phyloP scores from a whole-genome alignment of 2,329 filamentous ascomycete species.

The Neofusicoccum ribis region DNA sequence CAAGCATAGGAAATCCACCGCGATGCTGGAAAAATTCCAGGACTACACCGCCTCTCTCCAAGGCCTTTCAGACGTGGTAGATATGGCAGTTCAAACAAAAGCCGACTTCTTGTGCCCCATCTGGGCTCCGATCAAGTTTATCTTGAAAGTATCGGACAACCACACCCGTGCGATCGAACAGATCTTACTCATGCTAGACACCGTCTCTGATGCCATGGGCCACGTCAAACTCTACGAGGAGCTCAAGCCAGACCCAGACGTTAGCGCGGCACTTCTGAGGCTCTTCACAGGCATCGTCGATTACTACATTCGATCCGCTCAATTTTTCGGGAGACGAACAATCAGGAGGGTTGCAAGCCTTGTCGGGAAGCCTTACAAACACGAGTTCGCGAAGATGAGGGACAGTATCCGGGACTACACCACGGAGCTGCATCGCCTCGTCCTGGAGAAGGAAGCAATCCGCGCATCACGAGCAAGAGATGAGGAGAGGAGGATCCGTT shows the following conservation, averaged over 20 bases:
- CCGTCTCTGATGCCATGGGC: background rate
- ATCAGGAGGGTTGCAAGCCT: background rate
- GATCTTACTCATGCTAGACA: background rate
- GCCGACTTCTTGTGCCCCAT: constrained; percentile 8
- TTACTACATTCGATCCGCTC: background rate
- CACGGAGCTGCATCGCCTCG: background rate
- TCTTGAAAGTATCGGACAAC: background rate
- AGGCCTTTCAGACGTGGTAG: constrained; percentile 1
- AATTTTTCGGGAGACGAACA: background rate
- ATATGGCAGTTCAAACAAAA: constrained; percentile 5
- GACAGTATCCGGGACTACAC: background rate
- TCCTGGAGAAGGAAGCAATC: background rate
- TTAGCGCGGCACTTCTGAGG: background rate
- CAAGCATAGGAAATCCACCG: background rate
- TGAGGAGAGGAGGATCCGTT: background rate
- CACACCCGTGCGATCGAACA: background rate
- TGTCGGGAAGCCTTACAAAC: background rate
- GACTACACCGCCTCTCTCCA: background rate
- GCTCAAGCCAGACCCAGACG: background rate
- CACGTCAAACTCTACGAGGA: background rate
- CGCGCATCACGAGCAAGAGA: background rate
- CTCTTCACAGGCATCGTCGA: constrained; percentile 6
- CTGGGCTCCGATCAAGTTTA: constrained; percentile 16
- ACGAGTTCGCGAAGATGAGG: background rate
- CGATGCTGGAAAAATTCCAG: background rate